phyloP scores from a whole-genome alignment of 2,329 filamentous ascomycete genomes.

The Cladosporium phlei region DNA sequence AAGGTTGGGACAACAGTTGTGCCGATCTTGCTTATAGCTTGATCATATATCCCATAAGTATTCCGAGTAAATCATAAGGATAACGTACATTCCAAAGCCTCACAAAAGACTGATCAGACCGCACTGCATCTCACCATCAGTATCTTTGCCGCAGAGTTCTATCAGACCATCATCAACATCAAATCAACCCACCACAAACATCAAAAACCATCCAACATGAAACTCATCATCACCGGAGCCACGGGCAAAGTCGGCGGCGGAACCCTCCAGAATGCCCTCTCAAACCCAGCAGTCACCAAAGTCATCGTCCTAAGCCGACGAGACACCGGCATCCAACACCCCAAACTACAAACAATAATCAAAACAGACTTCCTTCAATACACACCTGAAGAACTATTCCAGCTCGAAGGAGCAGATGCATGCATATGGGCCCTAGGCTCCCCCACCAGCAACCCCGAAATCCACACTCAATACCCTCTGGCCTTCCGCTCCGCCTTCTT shows the following conservation, averaged over 20 bases:
- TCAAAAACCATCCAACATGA: constrained; percentile 46
- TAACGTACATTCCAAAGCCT: no score
- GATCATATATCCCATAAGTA: no score
- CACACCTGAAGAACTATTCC: constrained; percentile 36
- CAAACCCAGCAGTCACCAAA: constrained; percentile 44
- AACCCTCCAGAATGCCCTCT: constrained; percentile 48
- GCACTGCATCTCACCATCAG: not conserved
- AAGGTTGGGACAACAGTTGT: no score
- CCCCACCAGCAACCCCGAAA: constrained; percentile 23
- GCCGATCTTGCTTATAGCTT: no score
- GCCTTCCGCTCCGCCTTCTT: constrained; percentile 31
- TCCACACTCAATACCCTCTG: constrained; percentile 34
- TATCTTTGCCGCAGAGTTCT: no score
- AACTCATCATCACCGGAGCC: constrained; percentile 53
- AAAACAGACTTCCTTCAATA: constrained; percentile 52
- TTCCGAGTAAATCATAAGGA: no score
- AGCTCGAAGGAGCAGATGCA: constrained; percentile 37
- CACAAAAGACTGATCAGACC: no score
- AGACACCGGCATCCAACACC: constrained; percentile 39
- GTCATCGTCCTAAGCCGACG: constrained; percentile 50
- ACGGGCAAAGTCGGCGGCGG: constrained; percentile 53
- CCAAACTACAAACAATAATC: constrained; percentile 49
- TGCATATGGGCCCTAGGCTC: constrained; percentile 38
- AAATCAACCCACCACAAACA: no score
- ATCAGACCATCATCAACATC: no score